Evolutionary conservation across 1,284 basidiomycete genomes (phyloP), one percentile per base, ranked within the genome.

Genomic region (Melanopsichium pennsylvanicum): DNA sequence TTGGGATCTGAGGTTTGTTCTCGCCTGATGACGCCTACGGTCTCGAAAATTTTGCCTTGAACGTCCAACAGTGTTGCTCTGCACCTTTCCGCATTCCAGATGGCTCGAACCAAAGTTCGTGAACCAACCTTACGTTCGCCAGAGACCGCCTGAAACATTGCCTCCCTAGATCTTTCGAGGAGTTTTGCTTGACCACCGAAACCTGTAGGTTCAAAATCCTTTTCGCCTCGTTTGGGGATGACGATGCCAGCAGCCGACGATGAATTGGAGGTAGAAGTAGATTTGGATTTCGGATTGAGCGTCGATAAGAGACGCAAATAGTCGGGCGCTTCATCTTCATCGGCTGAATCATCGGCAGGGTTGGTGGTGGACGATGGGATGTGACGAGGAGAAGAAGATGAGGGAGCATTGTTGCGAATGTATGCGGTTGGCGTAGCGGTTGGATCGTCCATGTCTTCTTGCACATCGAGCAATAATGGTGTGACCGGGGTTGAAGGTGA

Each of bases 91-190:
- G 73, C 66, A 32, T 72, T 55, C 78, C 78, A 80, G 0, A 63
- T 70, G 0, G 77, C 78, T 2, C 66, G 47, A 4, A 67, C 70
- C 19, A 79, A 52, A 5, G 66, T 60, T n/a, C 74, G 59, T 12
- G 68, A 63, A 0, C 47, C 41, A 0, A 63, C 46, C 2, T 31
- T 60, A 6, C 92, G 85, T 11, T 87, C 86, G 4, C 89, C 87
- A 31, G 86, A 85, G 38, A 97, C 82, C 0, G 92, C 88, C 34
- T 88, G 87, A 59, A 93, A 89, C 88, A 96, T 92, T 9, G 93
- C 92, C 51, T 86, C 84, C 44, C 93, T 84, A 81, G 91, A 89
- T 21, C 87, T 83, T 69, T 94, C 91, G n/a, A 95, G 84, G 50
- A 88, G 88, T 40, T 92, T 91, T 16, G 87, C 86, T 52, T 90